Evolutionary conservation across 2,329 filamentous ascomycete genomes (phyloP).

Genomic region (Monilinia polystroma): DNA sequence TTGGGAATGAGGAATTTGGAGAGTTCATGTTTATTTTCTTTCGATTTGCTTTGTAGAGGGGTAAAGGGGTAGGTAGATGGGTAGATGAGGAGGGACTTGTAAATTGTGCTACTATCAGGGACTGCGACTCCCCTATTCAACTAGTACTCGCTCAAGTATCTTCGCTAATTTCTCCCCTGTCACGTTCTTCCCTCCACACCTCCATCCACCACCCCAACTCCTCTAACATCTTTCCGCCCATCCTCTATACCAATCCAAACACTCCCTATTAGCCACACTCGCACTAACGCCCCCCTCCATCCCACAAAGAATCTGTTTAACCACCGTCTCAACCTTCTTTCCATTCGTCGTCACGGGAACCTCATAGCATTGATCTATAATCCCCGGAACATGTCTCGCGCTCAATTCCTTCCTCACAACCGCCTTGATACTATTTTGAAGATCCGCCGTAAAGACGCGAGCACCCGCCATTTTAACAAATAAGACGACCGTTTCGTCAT

Average conservation of each 20-base stretch:
- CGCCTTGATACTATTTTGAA: conserved; percentile 63
- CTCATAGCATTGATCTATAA: conserved; percentile 73
- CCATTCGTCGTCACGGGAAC: conserved; percentile 93
- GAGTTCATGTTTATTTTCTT: too few species aligned
- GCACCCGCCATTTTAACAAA: conserved; percentile 72
- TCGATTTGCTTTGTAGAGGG: too few species aligned
- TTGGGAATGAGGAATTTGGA: too few species aligned
- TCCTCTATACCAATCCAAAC: conserved; percentile 80
- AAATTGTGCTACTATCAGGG: too few species aligned
- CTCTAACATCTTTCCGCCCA: conserved; percentile 56
- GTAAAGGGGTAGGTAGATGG: too few species aligned
- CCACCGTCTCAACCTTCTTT: conserved; percentile 96
- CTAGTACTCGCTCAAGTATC: too few species aligned
- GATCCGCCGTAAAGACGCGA: conserved; percentile 52
- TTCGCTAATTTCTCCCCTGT: too few species aligned
- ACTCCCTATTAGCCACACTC: conserved; percentile 88
- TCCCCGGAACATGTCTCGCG: conserved; percentile 81
- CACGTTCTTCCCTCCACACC: too few species aligned
- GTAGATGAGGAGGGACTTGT: too few species aligned
- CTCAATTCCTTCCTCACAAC: conserved; percentile 76
- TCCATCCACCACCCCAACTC: too few species aligned
- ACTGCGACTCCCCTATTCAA: too few species aligned
- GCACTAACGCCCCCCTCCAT: conserved; percentile 84
- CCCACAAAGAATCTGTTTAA: conserved; percentile 82
- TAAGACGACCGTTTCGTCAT: conserved; percentile 60